These are phyloP conservation scores for Lumnitzera racemosa DNA, from an alignment of 345 rosid genomes.

Conservation along the genomic window DNA sequence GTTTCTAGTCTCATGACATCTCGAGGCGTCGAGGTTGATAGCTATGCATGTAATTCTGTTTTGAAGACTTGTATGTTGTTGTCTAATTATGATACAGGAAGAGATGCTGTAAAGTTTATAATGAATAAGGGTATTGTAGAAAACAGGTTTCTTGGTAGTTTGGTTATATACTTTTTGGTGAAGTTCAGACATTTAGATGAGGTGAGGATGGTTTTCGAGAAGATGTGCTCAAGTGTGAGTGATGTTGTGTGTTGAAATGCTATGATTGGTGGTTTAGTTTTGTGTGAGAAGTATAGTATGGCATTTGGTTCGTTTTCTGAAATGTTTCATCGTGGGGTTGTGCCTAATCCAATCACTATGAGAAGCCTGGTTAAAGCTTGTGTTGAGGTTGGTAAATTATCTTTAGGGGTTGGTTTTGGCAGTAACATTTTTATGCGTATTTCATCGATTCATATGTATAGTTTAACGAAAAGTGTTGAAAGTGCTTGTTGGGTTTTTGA, in stretches of 20 bases:
- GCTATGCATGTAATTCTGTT: conserved; percentile 22
- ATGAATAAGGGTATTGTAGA: conserved; percentile 5
- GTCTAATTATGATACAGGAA: conserved; percentile 20
- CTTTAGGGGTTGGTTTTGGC: conserved; percentile 16
- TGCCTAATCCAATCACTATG: conserved; percentile 13
- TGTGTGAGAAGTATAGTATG: conserved; percentile 4
- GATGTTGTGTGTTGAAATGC: conserved; percentile 25
- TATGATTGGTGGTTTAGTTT: conserved; percentile 14
- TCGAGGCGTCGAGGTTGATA: conserved; percentile 17
- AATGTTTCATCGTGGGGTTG: conserved; percentile 8
- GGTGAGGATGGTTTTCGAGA: conserved; percentile 15
- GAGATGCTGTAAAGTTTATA: conserved; percentile 12
- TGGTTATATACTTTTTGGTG: conserved; percentile 19
- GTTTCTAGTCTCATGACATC: conserved; percentile 15
- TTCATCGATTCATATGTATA: conserved; percentile 18
- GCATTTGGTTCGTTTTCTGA: conserved; percentile 8
- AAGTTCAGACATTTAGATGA: conserved; percentile 11
- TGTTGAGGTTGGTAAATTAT: conserved; percentile 4
- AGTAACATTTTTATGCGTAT: conserved; percentile 16
- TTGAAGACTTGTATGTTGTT: conserved; percentile 19
- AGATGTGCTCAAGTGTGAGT: conserved; percentile 3
- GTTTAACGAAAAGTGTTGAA: conserved; percentile 11
- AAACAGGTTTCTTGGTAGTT: conserved; percentile 20
- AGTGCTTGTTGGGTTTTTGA: conserved; percentile 11
- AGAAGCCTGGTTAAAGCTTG: conserved; percentile 10